Evolutionary conservation across 2,329 filamentous ascomycete genomes (phyloP), one percentile per base, ranked within the genome.

Genomic region (Microsporum canis): DNA sequence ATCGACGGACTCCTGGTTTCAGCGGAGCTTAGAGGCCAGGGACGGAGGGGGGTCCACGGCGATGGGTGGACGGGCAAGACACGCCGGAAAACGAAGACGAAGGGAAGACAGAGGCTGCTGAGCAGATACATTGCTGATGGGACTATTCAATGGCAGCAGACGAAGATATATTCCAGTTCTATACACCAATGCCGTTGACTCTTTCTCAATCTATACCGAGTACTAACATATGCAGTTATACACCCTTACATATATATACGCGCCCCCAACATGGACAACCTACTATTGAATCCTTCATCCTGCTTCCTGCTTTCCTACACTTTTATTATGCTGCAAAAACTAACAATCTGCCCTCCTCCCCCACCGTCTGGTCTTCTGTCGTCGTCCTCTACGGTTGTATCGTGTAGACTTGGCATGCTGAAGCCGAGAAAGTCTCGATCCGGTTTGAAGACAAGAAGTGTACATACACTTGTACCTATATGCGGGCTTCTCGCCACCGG

Each of bases 1-100:
- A 51, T 51, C 45, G 45, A 51, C 45, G 41, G 45, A 29, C 45
- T 51, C 45, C 45, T 51, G 45, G 45, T 51, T 51, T 51, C 45
- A 51, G 45, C 45, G 45, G 45, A 51, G 23, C 45, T 51, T 12
- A 29, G 27, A 47, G 43, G 7, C 43, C 17, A 6, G 36, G 39
- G 39, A n/a, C 14, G 39, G 38, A 14, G 43, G 45, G 45, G 23
- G 45, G 45, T 51, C 10, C 23, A 10, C 8, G 45, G 27, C 27
- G 10, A 23, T 3, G 31, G 27, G 14, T 14, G 27, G 45, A 33
- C 45, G 10, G 10, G 45, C 23, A 51, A 33, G 23, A 31, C 23
- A 6, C 45, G 2, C 23, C 45, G 45, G 45, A 47, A 27, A 8
- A 10, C 17, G 23, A 29, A 3, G 3, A 27, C n/a, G 23, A 14